Evolutionary conservation across 169 alveolate genomes (phyloP), one percentile per base, ranked within the genome.

Genomic region (Plasmodium yoelii): DNA sequence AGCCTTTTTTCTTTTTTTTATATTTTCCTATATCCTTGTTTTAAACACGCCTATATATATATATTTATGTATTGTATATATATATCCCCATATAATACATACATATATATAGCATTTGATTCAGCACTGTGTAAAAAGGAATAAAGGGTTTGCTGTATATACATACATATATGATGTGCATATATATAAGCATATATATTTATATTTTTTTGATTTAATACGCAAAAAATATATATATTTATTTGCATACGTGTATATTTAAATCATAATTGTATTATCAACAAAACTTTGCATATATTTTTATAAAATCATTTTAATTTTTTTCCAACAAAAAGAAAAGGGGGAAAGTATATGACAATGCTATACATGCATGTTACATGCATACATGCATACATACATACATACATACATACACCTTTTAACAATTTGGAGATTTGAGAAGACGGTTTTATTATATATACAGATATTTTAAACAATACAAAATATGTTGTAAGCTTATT

Each of bases 1-100:
- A 15, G 19, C 34, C 34, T 19, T 22, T 68, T 68, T 68, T 34
- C 42, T 42, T 68, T 68, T 68, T 68, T 67, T 47, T 68, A 44
- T 68, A 39, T n/a, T 22, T 24, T 22, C 10, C 8, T 18, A 15
- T 2, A 1, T 7, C 26, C 24, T 34, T 28, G 26, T 28, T 64
- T 28, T 39, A 64, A 28, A 64, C 39, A 64, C 26, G 39, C 39
- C 26, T 1, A n/a, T n/a, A n/a, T 64, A 34, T 39, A 34, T 64
- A 64, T 64, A 13, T 64, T n/a, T 64, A 28, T 64, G 42, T 34
- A 13, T 28, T 61, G 28, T 61, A 7, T 61, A 63, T 61, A 63
- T 8, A 12, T 5, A n/a, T 28, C n/a, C 28, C 4, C 42, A 34
- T 34, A 34, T 34, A 3, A 3, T 34, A 34, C 42, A 2, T 34